Evolutionary conservation across 2,329 filamentous ascomycete genomes (phyloP).

Genomic region (Penicillium sp.): DNA sequence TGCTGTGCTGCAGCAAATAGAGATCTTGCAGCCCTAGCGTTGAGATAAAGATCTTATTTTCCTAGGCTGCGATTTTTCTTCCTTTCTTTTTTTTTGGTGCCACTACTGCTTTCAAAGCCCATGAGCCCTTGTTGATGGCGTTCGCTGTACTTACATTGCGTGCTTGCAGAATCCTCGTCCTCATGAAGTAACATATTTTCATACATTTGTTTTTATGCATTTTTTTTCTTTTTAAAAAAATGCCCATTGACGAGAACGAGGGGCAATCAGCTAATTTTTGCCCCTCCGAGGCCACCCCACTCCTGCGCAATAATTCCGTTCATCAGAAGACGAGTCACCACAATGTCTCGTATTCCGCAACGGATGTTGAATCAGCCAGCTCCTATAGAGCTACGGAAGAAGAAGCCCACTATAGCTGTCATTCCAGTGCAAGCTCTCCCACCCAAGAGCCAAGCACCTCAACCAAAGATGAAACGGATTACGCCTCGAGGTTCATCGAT

Average conservation of each 20-base stretch:
- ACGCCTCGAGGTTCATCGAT: conserved; percentile 36
- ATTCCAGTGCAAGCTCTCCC: conserved; percentile 25
- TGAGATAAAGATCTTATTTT: neutral
- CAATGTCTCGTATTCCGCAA: neutral
- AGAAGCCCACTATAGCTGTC: conserved; percentile 12
- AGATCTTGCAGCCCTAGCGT: neutral
- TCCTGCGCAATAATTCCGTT: neutral
- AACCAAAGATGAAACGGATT: conserved; percentile 15
- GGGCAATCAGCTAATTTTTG: neutral
- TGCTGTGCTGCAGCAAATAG: neutral
- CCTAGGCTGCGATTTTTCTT: neutral
- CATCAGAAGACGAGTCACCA: conserved; percentile 8
- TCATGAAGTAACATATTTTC: neutral
- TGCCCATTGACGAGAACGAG: neutral
- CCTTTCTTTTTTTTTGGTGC: neutral
- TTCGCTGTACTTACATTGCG: neutral
- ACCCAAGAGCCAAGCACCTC: conserved; percentile 5
- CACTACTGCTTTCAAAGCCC: neutral
- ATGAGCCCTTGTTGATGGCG: neutral
- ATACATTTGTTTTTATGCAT: neutral
- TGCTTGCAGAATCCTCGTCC: neutral
- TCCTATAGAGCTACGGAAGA: conserved; percentile 13
- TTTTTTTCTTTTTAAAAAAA: neutral
- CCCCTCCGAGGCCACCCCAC: conserved; percentile 19
- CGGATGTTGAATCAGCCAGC: conserved; percentile 7